A percentile compares a stretch with the other conserved stretches of the same genome.
Evolutionary conservation across 495 filamentous ascomycete species (phyloP).

Genomic region (Astrothelium macrocarpum): DNA sequence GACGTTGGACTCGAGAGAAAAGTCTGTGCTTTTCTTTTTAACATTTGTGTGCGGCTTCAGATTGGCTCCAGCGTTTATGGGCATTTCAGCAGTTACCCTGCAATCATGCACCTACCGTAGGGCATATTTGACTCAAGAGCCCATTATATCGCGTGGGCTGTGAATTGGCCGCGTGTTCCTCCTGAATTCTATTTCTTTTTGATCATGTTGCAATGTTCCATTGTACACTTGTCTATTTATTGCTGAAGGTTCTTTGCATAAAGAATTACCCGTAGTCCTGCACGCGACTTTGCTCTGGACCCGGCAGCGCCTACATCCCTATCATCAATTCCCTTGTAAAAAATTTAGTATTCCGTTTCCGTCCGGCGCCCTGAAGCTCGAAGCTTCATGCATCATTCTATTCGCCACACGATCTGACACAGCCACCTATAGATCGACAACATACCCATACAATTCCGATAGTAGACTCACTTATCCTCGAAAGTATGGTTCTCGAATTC

Average conservation of each 20-base stretch:
- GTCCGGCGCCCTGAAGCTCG: neutral
- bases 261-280: neutral
- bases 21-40: neutral
- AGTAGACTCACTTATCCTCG: neutral
- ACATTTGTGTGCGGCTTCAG: neutral
- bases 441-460: neutral
- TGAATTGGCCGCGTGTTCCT: neutral
- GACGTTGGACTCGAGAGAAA: neutral
- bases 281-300: neutral
- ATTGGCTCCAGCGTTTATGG: neutral
- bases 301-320: neutral
- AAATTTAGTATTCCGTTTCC: neutral
- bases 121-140: neutral
- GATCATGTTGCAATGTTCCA: neutral
- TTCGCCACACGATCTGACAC: constrained; percentile 1
- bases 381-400: neutral
- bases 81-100: neutral
- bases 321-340: neutral
- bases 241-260: neutral
- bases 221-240: neutral
- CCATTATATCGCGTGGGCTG: neutral
- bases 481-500: neutral
- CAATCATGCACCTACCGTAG: neutral
- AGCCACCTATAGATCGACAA: constrained; percentile 3
- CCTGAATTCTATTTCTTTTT: neutral